Base-by-base conservation (phyloP, 208 protist species). In the Trypanosoma scelopori region DNA sequence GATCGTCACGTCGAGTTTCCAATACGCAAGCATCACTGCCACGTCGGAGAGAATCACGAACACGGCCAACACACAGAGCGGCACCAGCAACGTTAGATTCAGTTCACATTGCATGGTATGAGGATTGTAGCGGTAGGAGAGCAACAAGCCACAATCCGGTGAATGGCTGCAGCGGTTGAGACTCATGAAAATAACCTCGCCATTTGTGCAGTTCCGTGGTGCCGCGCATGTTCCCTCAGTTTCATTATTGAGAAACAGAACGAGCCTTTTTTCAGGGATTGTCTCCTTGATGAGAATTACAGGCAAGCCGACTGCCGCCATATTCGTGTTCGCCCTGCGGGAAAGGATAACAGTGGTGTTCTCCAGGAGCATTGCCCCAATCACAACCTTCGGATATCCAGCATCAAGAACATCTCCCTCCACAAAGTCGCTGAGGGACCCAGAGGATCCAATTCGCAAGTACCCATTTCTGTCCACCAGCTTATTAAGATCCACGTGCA, bases 371-470 rank as follows among this genome's bases (percentile, higher is more conserved):
- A 70, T 28, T 57, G 78, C 65, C 28, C 85, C 81, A 37, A 91
- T 65, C 15, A 86, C 78, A 22, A 87, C 57, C 1, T 68, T 52
- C 1, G 81, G 85, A 22, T 61, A 84, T 0, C 55, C 43, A 3
- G 3, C 37, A 7, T 27, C 30, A 37, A 9, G 9, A 37, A 11
- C 28, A 22, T 11, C 16, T 0, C 45, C 3, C 13, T 27, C 6
- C 47, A 72, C 13, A 23, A 47, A 45, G 7, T 72, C 53, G 35
- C 56, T 69, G 12, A 83, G n/a, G 25, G 80, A 87, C 30, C 84
- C 85, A 12, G 71, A 71, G 18, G 73, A 83, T 62, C 77, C 63
- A 45, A 91, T 74, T n/a, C 58, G 66, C 50, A 91, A 67, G 13
- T 52, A 15, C 18, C 55, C 66, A n/a, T 65, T 32, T 18, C 22